Evolutionary conservation across 495 filamentous ascomycete genomes (phyloP), one percentile per base, ranked within the genome.

Genomic region (Aspergillus incahuasiensis): DNA sequence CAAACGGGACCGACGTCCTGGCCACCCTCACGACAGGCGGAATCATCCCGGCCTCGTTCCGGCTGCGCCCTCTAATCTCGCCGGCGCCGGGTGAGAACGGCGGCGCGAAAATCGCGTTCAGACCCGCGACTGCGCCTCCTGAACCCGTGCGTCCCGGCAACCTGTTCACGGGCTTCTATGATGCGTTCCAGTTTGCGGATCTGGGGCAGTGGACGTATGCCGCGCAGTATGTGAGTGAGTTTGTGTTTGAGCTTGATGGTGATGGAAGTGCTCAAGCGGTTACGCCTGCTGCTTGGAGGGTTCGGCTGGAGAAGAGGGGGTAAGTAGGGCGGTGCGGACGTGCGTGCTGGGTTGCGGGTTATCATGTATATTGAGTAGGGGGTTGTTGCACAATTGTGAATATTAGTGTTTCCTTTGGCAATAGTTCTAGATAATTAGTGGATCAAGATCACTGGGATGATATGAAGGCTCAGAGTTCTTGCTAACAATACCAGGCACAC

Each of bases 151-250:
- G 40, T 19, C 34, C 41, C 6, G 21, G 18, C 28, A 40, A 15
- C 8, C 51, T 59, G 19, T 48, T 59, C 35, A 54, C 50, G 2
- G 32, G 30, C n/a, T 20, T 59, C 13, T 59, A 59, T 39, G 51
- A 54, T 38, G 35, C 48, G 0, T 30, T 28, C 44, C 43, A 59
- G 24, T 59, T 50, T 50, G 16, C 18, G 16, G 4, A 3, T 12
- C 3, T 54, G 16, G 56, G 52, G 21, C 9, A 15, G 11, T 5
- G 7, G 0, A 49, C 50, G 0, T 59, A 59, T 25, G 51, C 20
- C 2, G 44, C 28, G 6, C 22, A 22, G 24, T 18, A 22, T 11
- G 6, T 52, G 0, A 6, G 21, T 8, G 16, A 39, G 21, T 59
- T 59, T 32, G 50, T 59, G 1, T 59, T 59, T 19, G 56, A 54